A percentile compares a stretch with the other conserved stretches of the same genome.
Conservation (phyloP, 2,329 filamentous ascomycete genomes). For the Apiospora sp. region DNA sequence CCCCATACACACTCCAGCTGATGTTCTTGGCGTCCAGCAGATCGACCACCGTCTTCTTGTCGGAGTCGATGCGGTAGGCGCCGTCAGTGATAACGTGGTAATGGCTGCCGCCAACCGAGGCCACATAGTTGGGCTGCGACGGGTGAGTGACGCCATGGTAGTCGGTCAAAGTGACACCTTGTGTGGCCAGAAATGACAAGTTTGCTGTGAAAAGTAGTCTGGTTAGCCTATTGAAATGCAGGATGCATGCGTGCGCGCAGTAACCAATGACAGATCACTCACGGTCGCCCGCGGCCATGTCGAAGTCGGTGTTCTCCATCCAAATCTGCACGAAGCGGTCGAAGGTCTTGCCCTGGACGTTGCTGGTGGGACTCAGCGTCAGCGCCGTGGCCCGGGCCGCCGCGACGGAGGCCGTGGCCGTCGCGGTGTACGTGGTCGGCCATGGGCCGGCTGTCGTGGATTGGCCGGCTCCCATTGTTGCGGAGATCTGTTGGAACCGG, state of each 20-base stretch:
- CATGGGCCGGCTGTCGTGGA: conserved; percentile 24
- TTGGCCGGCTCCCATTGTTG: conserved; percentile 24
- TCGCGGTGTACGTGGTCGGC: conserved; percentile 36
- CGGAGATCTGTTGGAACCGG: not conserved
- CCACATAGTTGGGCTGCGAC: conserved; percentile 68
- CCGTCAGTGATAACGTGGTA: conserved; percentile 64
- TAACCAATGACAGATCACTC: conserved; percentile 20
- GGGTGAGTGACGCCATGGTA: conserved; percentile 65
- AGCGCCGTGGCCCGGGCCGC: conserved; percentile 49
- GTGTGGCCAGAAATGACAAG: conserved; percentile 56
- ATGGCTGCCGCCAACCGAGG: conserved; percentile 62
- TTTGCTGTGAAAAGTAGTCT: conserved; percentile 40
- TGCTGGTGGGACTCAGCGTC: conserved; percentile 52
- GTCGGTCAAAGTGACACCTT: conserved; percentile 64
- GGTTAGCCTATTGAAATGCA: not conserved
- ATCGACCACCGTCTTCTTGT: conserved; percentile 57
- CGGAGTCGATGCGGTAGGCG: conserved; percentile 52
- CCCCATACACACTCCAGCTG: conserved; percentile 61
- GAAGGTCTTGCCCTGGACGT: conserved; percentile 63
- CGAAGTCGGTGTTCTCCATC: conserved; percentile 67
- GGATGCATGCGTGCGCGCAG: not conserved
- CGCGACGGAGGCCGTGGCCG: conserved; percentile 26
- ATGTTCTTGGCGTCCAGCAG: conserved; percentile 56
- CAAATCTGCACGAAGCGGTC: conserved; percentile 68
- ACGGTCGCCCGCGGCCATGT: conserved; percentile 58